A percentile compares a stretch with the other conserved stretches of the same genome.
Conservation (phyloP, 352 stramenopile species). For the Phytophthora megakarya region DNA sequence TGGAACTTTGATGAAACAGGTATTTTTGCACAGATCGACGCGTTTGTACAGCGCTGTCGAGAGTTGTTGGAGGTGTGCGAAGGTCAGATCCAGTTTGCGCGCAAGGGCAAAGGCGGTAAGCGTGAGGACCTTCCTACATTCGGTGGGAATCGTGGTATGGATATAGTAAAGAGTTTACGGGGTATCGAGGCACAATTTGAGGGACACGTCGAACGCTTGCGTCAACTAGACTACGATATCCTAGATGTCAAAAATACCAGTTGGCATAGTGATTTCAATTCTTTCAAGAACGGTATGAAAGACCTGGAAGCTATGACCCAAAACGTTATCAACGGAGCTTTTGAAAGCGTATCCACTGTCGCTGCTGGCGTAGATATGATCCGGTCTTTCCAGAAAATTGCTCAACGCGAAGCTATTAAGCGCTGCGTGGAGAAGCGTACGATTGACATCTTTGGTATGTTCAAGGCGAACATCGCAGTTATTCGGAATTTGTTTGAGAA, state of each 20-base stretch:
- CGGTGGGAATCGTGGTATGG: constrained; percentile 90
- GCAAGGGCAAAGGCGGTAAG: constrained; percentile 77
- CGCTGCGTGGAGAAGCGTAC: constrained; percentile 94
- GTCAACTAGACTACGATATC: constrained; percentile 93
- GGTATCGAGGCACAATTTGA: constrained; percentile 95
- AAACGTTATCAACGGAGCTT: constrained; percentile 95
- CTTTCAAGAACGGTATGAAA: constrained; percentile 96
- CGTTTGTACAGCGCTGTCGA: constrained; percentile 95
- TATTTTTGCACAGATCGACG: constrained; percentile 96
- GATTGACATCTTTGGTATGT: constrained; percentile 92
- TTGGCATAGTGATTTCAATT: constrained; percentile 96
- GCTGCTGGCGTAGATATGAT: constrained; percentile 90
- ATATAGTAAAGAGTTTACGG: constrained; percentile 92
- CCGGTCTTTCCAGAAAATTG: constrained; percentile 93
- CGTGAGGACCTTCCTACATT: constrained; percentile 86
- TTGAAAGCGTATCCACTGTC: constrained; percentile 92
- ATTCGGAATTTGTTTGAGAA: constrained; percentile 93
- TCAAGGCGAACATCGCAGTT: constrained; percentile 78
- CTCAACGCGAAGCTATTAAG: constrained; percentile 92
- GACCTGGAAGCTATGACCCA: constrained; percentile 96
- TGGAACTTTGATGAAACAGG: constrained; percentile 95
- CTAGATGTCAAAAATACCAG: constrained; percentile 94
- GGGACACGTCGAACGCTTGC: constrained; percentile 87
- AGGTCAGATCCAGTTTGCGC: constrained; percentile 94
- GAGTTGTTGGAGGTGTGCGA: constrained; percentile 96